phyloP scores from a whole-genome alignment of 306 rosid species.

The Bauhinia variegata region DNA sequence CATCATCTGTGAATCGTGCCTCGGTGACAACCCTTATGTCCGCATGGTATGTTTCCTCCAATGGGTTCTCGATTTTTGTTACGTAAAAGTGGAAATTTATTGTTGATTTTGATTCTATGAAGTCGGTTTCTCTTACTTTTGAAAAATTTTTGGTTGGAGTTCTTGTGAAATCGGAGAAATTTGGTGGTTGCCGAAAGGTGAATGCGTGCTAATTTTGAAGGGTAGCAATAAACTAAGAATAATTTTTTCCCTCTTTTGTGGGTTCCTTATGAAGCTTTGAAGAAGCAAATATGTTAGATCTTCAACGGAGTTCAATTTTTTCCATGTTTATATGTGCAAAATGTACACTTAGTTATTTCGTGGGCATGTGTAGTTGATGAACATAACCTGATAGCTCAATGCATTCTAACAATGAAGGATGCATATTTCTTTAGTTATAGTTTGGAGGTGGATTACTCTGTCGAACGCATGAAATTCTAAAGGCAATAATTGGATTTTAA shows the following conservation, averaged over 20 bases:
- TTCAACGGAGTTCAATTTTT: neutral
- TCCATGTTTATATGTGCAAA: neutral
- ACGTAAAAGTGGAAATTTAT: neutral
- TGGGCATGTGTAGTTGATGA: neutral
- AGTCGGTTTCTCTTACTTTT: neutral
- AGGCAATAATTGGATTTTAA: neutral
- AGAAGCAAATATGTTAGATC: neutral
- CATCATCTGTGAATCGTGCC: slow-evolving; percentile 64
- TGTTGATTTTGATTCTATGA: neutral
- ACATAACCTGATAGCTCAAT: neutral
- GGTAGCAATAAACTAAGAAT: neutral
- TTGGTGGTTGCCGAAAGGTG: no score
- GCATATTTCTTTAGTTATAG: neutral
- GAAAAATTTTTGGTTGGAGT: neutral
- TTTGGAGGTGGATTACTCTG: neutral
- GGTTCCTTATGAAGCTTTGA: neutral
- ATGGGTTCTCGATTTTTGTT: neutral
- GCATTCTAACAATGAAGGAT: neutral
- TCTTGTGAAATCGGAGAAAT: neutral
- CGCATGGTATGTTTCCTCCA: slow-evolving; percentile 46
- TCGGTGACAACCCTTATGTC: slow-evolving; percentile 61
- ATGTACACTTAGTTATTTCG: neutral
- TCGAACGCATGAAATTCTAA: neutral
- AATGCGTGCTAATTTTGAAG: neutral
- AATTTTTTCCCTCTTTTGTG: neutral